Evolutionary conservation across 345 rosid species (phyloP).

Genomic region (Chamaenerion angustifolium): DNA sequence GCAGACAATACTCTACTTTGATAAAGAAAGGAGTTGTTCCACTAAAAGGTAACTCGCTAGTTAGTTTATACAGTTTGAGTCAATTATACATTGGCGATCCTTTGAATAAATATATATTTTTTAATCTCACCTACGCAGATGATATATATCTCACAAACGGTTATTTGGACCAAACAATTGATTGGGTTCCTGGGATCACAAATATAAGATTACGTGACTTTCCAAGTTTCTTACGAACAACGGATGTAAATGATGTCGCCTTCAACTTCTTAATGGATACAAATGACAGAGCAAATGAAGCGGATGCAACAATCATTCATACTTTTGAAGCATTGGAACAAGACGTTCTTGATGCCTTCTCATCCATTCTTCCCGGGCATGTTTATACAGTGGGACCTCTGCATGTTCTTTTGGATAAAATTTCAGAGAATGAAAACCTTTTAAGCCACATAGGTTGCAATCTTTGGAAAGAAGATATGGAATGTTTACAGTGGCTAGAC

Average conservation of each 20-base stretch:
- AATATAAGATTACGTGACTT: background rate
- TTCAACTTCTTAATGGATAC: background rate
- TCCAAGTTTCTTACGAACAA: background rate
- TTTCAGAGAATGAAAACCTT: background rate
- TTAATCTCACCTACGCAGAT: too few species aligned
- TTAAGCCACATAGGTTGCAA: conserved; percentile 15
- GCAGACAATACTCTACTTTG: background rate
- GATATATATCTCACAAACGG: background rate
- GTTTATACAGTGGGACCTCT: conserved; percentile 32
- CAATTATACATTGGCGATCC: too few species aligned
- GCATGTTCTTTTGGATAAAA: conserved; percentile 17
- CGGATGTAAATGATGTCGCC: background rate
- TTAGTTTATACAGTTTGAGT: too few species aligned
- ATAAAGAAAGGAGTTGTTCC: conserved; percentile 6
- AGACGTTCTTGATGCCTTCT: conserved; percentile 14
- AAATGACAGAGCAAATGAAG: conserved; percentile 18
- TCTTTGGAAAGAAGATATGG: conserved; percentile 37
- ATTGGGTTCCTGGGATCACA: conserved; percentile 3
- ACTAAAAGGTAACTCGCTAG: conserved; percentile 14
- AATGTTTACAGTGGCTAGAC: conserved; percentile 36
- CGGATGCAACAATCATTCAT: conserved; percentile 28
- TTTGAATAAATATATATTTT: too few species aligned
- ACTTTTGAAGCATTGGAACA: conserved; percentile 32
- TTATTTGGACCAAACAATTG: background rate
- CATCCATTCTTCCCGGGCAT: conserved; percentile 18